Base-by-base conservation (phyloP, 768 basidiomycete species). In the Naganishia vaughanmartiniae region DNA sequence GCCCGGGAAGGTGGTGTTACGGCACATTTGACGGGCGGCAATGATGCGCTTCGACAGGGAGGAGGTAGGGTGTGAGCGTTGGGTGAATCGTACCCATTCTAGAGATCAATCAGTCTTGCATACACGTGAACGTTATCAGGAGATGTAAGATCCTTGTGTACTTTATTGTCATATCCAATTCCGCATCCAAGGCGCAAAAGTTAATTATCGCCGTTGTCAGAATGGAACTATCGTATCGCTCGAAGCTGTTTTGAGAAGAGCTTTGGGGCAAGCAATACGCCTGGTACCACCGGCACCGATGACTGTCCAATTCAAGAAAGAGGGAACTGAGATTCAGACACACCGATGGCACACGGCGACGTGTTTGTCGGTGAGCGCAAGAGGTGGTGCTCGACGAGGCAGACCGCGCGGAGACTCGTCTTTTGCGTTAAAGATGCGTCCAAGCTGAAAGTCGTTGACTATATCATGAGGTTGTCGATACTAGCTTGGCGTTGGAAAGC, bases 1-100 rank as follows among this genome's bases (percentile, higher is more conserved):
- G 77, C 79, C 7, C 74, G 77, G 69, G 70, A 70, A 26, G 72
- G 71, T 11, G 79, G 76, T 30, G 74, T 76, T 48, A 80, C 79
- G 28, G 78, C 77, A 15, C 77, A 79, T 54, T 48, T 79, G 39
- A 76, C 75, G 9, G 76, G 76, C 15, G 60, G 54, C 14, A 60
- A 57, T 26, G 57, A 58, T 58, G 39, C n/a, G 26, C 46, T 33
- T 11, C 19, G 65, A 45, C 53, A 66, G n/a, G 65, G 46, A 5
- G 65, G 65, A 15, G 65, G 15, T 45, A 34, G 65, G 48, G 48
- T 63, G 33, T 58, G 14, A 24, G 1, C 48, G 48, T 24, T 3
- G 14, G n/a, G 19, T 26, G 7, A 14, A 51, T 12, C n/a, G 7
- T n/a, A 51, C 4, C 6, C 6, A n/a, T 51, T 51, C 48, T 15